Conservation (phyloP, 2,329 filamentous ascomycete species). For the Talaromyces albobiverticillius region DNA sequence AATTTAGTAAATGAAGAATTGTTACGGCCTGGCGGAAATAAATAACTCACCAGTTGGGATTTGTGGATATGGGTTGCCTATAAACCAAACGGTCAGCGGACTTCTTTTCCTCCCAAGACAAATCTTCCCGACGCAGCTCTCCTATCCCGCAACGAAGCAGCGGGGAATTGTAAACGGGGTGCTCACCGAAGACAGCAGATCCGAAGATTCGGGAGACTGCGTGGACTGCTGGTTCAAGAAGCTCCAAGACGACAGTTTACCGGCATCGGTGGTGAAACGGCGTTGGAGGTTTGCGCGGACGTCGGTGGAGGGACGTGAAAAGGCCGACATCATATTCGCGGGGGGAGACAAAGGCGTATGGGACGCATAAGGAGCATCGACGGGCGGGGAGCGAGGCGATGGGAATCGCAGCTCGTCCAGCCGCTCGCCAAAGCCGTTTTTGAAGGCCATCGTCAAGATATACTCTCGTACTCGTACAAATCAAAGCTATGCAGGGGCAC, state of each 20-base stretch:
- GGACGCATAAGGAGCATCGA: slow-evolving; percentile 71
- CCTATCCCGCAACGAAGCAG: background rate
- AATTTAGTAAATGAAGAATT: slow-evolving; percentile 31
- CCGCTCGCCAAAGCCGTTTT: slow-evolving; percentile 59
- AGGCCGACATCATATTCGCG: slow-evolving; percentile 60
- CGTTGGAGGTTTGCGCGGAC: slow-evolving; percentile 76
- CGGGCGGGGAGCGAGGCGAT: slow-evolving; percentile 71
- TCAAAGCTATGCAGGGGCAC: slow-evolving; percentile 6
- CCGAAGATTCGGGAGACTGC: slow-evolving; percentile 53
- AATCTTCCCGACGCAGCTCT: background rate
- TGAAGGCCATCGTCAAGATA: slow-evolving; percentile 58
- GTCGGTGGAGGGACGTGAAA: slow-evolving; percentile 59
- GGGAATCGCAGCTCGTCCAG: slow-evolving; percentile 81
- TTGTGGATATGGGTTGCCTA: slow-evolving; percentile 26
- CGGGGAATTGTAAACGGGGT: background rate
- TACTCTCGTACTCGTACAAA: slow-evolving; percentile 10
- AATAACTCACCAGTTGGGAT: slow-evolving; percentile 21
- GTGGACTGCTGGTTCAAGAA: slow-evolving; percentile 58
- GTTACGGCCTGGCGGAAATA: slow-evolving; percentile 10
- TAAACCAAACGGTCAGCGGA: slow-evolving; percentile 8
- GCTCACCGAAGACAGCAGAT: slow-evolving; percentile 55
- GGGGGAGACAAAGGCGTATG: slow-evolving; percentile 73
- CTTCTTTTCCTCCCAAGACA: background rate
- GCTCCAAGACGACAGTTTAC: slow-evolving; percentile 73
- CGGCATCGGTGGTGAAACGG: slow-evolving; percentile 89